Conservation (phyloP, 108 stramenopile genomes). For the Pseudonitzschia pungens region DNA sequence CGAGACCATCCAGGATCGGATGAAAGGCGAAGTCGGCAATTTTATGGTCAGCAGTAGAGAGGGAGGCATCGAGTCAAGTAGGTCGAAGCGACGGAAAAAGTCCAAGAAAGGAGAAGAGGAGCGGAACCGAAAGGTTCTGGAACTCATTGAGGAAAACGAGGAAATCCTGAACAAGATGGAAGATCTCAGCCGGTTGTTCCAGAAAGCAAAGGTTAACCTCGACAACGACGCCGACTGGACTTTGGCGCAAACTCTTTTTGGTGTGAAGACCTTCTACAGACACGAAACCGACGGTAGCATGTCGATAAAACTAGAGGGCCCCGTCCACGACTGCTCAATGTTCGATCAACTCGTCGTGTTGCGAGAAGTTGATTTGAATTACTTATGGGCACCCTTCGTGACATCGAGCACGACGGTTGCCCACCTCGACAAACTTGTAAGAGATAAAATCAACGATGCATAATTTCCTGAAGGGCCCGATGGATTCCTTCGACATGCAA, state of each 20-base stretch:
- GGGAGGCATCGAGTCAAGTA: not conserved
- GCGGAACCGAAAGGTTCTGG: not conserved
- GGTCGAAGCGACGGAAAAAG: not conserved
- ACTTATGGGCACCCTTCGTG: constrained; percentile 89
- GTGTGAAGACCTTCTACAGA: constrained; percentile 80
- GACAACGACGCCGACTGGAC: constrained; percentile 56
- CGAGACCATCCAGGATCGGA: constrained; percentile 33
- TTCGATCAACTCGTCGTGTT: constrained; percentile 93
- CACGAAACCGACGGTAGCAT: constrained; percentile 66
- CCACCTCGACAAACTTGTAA: constrained; percentile 75
- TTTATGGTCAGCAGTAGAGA: too few species aligned
- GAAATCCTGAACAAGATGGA: constrained; percentile 25
- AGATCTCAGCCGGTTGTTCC: constrained; percentile 42
- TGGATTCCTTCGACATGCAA: too few species aligned
- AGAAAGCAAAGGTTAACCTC: constrained; percentile 41
- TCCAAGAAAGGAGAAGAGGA: not conserved
- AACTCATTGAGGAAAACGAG: constrained; percentile 17
- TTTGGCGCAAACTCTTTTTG: constrained; percentile 68
- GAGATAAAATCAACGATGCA: too few species aligned
- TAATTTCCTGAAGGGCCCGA: too few species aligned
- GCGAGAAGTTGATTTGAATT: constrained; percentile 87
- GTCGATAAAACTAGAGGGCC: constrained; percentile 81
- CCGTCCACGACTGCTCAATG: constrained; percentile 61
- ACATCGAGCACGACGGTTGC: constrained; percentile 56
- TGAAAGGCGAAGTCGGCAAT: not conserved